Conservation (phyloP, 2,329 filamentous ascomycete genomes). For the Penicillium occitanis region DNA sequence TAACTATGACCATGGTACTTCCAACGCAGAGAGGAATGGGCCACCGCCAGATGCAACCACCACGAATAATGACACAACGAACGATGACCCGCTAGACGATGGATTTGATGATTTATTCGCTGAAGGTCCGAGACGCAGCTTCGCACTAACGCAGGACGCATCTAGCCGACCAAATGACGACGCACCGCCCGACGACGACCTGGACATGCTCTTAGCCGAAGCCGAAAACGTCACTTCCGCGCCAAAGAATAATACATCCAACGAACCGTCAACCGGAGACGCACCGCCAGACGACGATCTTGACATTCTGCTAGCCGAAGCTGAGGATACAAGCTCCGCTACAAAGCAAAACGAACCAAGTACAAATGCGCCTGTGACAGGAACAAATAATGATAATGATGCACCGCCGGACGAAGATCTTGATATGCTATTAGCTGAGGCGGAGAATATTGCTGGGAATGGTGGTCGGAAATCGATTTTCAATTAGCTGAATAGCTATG, state of each 20-base stretch:
- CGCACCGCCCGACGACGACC: constrained; percentile 13
- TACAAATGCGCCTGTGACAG: background rate
- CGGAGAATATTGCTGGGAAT: background rate
- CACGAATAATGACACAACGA: background rate
- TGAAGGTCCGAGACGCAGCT: background rate
- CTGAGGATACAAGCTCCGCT: background rate
- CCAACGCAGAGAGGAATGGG: background rate
- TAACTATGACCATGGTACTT: background rate
- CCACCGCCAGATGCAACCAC: background rate
- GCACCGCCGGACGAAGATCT: constrained; percentile 14
- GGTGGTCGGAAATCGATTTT: constrained; percentile 1
- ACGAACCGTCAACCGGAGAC: background rate
- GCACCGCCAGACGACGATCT: constrained; percentile 13
- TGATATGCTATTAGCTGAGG: constrained; percentile 15
- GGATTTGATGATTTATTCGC: background rate
- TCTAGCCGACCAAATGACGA: background rate
- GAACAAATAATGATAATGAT: constrained; percentile 1
- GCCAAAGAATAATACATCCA: background rate
- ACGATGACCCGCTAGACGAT: background rate
- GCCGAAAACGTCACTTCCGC: background rate
- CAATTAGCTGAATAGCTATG: background rate
- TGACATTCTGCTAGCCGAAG: constrained; percentile 11
- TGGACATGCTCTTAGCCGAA: constrained; percentile 17
- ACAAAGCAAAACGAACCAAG: background rate
- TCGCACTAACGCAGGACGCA: background rate